These are phyloP conservation scores for Fusarium neocosmosporiellum DNA, from an alignment of 2,329 filamentous ascomycete species.

Conservation along the genomic window DNA sequence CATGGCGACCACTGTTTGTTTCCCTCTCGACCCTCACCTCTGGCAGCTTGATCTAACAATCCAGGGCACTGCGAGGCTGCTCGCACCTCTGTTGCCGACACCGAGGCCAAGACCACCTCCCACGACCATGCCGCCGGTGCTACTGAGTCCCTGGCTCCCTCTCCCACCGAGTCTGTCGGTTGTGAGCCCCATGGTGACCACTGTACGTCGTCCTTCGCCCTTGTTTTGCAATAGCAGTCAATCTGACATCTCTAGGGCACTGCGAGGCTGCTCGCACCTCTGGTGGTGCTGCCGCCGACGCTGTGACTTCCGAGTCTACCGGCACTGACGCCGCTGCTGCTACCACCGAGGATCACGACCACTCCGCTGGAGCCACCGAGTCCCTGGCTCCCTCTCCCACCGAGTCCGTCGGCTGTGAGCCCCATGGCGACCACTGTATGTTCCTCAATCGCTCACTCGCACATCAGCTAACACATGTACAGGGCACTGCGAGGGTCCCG, in stretches of 20 bases:
- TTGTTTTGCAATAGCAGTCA: neutral
- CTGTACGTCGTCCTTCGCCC: neutral
- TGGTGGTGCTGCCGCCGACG: neutral
- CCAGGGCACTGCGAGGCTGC: constrained; percentile 29
- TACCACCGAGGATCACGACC: constrained; percentile 26
- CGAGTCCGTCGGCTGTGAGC: constrained; percentile 38
- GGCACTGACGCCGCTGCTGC: constrained; percentile 25
- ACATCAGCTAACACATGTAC: neutral
- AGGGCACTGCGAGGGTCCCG: constrained; percentile 42
- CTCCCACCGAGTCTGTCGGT: constrained; percentile 40
- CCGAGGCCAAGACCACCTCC: constrained; percentile 13
- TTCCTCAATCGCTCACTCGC: rapidly evolving
- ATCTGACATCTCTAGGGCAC: constrained; percentile 12
- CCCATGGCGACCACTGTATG: constrained; percentile 42
- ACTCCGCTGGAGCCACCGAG: constrained; percentile 21
- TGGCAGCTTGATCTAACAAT: neutral
- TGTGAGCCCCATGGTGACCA: constrained; percentile 41
- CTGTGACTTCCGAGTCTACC: constrained; percentile 9
- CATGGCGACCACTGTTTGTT: constrained; percentile 25
- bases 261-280: constrained; percentile 28
- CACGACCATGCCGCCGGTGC: neutral
- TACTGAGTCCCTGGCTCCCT: constrained; percentile 11
- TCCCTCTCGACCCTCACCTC: no score
- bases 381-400: constrained; percentile 31
- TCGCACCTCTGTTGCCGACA: constrained; percentile 9